These are phyloP conservation scores for Coemansia sp. DNA, from an alignment of 371 early-diverging fungal species.

Conservation along the genomic window DNA sequence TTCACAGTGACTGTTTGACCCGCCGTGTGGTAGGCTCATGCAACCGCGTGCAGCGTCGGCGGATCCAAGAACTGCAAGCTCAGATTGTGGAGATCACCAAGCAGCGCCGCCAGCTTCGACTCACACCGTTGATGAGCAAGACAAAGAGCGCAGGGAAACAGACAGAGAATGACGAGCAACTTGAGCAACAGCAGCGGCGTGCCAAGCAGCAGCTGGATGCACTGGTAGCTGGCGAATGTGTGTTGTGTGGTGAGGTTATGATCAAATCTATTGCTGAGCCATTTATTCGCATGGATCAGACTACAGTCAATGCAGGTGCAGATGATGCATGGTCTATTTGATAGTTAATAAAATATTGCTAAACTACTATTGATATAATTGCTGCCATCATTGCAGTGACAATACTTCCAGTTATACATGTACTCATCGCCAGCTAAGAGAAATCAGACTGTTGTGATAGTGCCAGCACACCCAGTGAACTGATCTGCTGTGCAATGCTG, in stretches of 20 bases:
- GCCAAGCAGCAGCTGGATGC: slow-evolving; percentile 67
- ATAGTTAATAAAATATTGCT: slow-evolving; percentile 1
- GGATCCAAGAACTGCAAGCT: slow-evolving; percentile 51
- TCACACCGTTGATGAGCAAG: slow-evolving; percentile 20
- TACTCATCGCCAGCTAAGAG: slow-evolving; percentile 72
- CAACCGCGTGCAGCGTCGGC: slow-evolving; percentile 47
- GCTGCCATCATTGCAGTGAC: slow-evolving; percentile 82
- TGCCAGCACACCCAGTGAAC: slow-evolving; percentile 75
- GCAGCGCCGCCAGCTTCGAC: slow-evolving; percentile 38
- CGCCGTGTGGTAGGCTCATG: slow-evolving; percentile 48
- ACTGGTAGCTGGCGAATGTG: slow-evolving; percentile 80
- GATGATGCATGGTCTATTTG: slow-evolving; percentile 4
- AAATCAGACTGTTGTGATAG: slow-evolving; percentile 71
- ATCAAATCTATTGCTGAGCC: slow-evolving; percentile 76
- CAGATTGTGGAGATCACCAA: slow-evolving; percentile 43
- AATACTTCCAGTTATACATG: slow-evolving; percentile 79
- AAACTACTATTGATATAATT: slow-evolving; percentile 54
- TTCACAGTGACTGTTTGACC: slow-evolving; percentile 87
- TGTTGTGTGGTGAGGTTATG: slow-evolving; percentile 85
- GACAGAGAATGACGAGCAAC: slow-evolving; percentile 48
- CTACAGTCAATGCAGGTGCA: slow-evolving; percentile 30
- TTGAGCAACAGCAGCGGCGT: slow-evolving; percentile 66
- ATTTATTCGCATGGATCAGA: slow-evolving; percentile 58
- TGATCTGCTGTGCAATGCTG: slow-evolving; percentile 85
- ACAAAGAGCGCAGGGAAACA: slow-evolving; percentile 2